Evolutionary conservation across 192 early-diverging fungal genomes (phyloP).

Genomic region (Jimgerdemannia flammicorona): DNA sequence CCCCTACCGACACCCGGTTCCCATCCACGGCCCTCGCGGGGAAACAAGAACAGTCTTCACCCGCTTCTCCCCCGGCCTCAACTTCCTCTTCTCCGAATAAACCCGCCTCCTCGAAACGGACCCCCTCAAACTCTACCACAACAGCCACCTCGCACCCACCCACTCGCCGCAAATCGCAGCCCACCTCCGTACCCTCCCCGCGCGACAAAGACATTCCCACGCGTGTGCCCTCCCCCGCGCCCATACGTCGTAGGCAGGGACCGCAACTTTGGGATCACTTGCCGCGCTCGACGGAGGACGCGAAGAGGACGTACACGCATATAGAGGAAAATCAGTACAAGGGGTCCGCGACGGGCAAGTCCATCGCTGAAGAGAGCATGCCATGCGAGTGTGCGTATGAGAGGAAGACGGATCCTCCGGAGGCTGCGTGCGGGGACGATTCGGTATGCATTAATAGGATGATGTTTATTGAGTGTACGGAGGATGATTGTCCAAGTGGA

Average conservation of each 20-base stretch:
- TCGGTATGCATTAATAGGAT: slow-evolving; percentile 92
- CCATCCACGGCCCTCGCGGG: too few species aligned
- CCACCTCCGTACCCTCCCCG: not conserved
- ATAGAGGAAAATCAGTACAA: slow-evolving; percentile 69
- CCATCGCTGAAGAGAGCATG: slow-evolving; percentile 66
- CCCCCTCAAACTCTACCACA: not conserved
- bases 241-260: not conserved
- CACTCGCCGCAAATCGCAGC: not conserved
- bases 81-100: not conserved
- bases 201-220: not conserved
- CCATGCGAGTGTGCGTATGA: slow-evolving; percentile 78
- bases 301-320: slow-evolving; percentile 58
- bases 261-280: slow-evolving; percentile 5
- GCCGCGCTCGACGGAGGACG: slow-evolving; percentile 42
- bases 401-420: slow-evolving; percentile 52
- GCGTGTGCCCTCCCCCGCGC: not conserved
- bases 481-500: slow-evolving; percentile 84
- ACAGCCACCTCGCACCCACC: not conserved
- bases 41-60: not conserved
- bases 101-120: not conserved
- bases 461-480: slow-evolving; percentile 89
- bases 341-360: slow-evolving; percentile 65
- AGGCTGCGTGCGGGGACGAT: slow-evolving; percentile 82
- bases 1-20: not conserved
- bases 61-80: not conserved